Evolutionary conservation across 345 rosid species (phyloP).

Genomic region (Adansonia digitata): DNA sequence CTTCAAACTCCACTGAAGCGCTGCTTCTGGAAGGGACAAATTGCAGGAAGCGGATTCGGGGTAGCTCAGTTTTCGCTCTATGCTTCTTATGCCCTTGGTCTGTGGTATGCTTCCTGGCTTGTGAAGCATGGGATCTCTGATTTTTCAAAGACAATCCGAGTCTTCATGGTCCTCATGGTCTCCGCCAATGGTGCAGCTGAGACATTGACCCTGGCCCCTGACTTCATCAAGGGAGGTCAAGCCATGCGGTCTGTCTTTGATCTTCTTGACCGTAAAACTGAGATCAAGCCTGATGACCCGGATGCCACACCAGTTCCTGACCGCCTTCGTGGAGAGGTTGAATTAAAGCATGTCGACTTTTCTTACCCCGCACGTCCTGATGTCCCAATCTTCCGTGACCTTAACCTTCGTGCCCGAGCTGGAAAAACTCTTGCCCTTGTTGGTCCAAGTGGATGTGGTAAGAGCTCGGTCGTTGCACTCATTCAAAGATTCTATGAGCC

Average conservation of each 20-base stretch:
- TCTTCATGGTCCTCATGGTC: slow-evolving; percentile 99
- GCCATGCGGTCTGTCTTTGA: slow-evolving; percentile 95
- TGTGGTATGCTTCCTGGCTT: slow-evolving; percentile 99
- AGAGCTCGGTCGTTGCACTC: slow-evolving; percentile 88
- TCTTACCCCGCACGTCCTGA: slow-evolving; percentile 94
- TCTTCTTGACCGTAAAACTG: slow-evolving; percentile 94
- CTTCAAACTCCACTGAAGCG: slow-evolving; percentile 73
- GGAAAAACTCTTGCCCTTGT: slow-evolving; percentile 96
- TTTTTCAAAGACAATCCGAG: slow-evolving; percentile 94
- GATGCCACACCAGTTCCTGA: slow-evolving; percentile 81
- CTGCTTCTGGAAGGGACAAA: slow-evolving; percentile 99
- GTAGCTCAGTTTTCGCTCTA: slow-evolving; percentile 91
- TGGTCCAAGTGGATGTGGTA: slow-evolving; percentile 98
- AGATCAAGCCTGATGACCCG: slow-evolving; percentile 86
- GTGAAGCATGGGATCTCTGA: slow-evolving; percentile 98
- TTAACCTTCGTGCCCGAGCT: slow-evolving; percentile 83
- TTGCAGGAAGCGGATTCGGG: slow-evolving; percentile 95
- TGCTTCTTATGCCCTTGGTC: slow-evolving; percentile 94
- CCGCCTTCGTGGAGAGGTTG: slow-evolving; percentile 82
- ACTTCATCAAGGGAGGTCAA: slow-evolving; percentile 96
- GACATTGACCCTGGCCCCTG: slow-evolving; percentile 92
- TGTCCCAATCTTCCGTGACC: slow-evolving; percentile 74
- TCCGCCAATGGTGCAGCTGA: slow-evolving; percentile 99
- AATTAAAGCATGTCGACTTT: slow-evolving; percentile 88
- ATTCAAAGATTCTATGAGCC: slow-evolving; percentile 86